These are phyloP conservation scores for Xylaria sp. DNA, from an alignment of 2,329 filamentous ascomycete genomes.

Conservation along the genomic window DNA sequence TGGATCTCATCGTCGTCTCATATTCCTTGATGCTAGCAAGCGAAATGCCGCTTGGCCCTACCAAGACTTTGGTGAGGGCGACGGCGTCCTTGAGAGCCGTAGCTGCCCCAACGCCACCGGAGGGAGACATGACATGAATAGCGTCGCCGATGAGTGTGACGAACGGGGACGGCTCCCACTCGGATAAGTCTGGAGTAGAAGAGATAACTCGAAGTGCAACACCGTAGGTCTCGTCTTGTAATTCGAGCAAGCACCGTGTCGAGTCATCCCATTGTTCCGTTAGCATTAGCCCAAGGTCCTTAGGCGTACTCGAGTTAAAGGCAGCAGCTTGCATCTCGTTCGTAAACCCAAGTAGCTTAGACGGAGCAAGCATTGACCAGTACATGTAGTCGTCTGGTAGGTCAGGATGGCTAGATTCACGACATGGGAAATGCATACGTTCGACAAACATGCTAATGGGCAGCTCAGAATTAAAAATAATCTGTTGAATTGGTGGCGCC, in stretches of 20 bases:
- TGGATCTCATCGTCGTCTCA: conserved; percentile 18
- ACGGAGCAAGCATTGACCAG: conserved; percentile 46
- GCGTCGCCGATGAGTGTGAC: conserved; percentile 32
- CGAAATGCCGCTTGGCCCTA: conserved; percentile 15
- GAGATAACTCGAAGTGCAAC: conserved; percentile 20
- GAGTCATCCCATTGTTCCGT: conserved; percentile 28
- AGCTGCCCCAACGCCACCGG: conserved; percentile 38
- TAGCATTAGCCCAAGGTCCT: conserved; percentile 20
- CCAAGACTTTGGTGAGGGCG: conserved; percentile 4
- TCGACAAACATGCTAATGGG: conserved; percentile 42
- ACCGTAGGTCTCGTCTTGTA: conserved; percentile 26
- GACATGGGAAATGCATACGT: conserved; percentile 36
- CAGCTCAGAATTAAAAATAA: conserved; percentile 13
- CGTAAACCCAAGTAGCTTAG: conserved; percentile 14
- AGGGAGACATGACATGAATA: conserved; percentile 31
- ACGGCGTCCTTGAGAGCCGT: conserved; percentile 37
- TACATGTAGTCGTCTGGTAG: conserved; percentile 49
- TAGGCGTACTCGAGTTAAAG: conserved; percentile 24
- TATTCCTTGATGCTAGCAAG: conserved; percentile 9
- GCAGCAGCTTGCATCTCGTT: conserved; percentile 14
- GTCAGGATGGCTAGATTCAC: conserved; percentile 8
- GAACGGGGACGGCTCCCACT: conserved; percentile 20
- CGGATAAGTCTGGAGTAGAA: conserved; percentile 11
- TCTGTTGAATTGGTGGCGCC: conserved; percentile 19
- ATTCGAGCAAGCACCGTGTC: conserved; percentile 25